A percentile compares a stretch with the other conserved stretches of the same genome.
Evolutionary conservation across 768 basidiomycete species (phyloP).

Genomic region (Podaxis mareebaensis): DNA sequence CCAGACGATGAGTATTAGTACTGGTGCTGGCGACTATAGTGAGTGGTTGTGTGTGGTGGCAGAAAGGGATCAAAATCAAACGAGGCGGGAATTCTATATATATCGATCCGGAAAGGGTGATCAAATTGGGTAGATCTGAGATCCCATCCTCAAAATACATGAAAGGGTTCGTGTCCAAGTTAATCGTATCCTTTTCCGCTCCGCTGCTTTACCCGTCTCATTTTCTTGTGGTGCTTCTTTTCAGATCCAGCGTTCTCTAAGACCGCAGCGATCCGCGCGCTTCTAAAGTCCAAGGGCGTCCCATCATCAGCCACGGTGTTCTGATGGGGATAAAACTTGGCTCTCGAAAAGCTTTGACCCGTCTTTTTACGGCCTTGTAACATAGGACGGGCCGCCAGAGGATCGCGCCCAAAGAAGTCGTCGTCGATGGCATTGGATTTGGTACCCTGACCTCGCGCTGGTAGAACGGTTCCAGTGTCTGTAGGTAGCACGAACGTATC

Average conservation of each 20-base stretch:
- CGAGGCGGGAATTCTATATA: background rate
- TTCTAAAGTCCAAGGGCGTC: slow-evolving; percentile 47
- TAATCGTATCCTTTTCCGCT: slow-evolving; percentile 91
- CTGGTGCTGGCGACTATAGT: background rate
- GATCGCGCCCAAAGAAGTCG: slow-evolving; percentile 72
- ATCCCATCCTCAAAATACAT: background rate
- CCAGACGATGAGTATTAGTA: background rate
- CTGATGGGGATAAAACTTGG: slow-evolving; percentile 80
- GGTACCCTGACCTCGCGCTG: slow-evolving; percentile 36
- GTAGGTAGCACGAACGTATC: slow-evolving; percentile 73
- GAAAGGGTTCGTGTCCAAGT: background rate
- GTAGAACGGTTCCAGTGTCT: slow-evolving; percentile 24
- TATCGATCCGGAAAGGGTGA: background rate
- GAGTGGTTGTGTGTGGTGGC: background rate
- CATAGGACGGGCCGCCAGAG: slow-evolving; percentile 60
- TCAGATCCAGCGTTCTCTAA: slow-evolving; percentile 43
- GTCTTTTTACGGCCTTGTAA: slow-evolving; percentile 58
- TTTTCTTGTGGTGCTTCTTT: slow-evolving; percentile 87
- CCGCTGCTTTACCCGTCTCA: slow-evolving; percentile 81
- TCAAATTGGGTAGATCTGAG: background rate
- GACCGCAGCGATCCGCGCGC: slow-evolving; percentile 43
- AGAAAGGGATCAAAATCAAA: background rate
- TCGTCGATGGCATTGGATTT: slow-evolving; percentile 76
- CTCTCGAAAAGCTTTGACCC: slow-evolving; percentile 63
- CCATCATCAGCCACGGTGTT: slow-evolving; percentile 80